Evolutionary conservation across 2,329 filamentous ascomycete species (phyloP), one percentile per base, ranked within the genome.

Genomic region (Pyricularia sp.): DNA sequence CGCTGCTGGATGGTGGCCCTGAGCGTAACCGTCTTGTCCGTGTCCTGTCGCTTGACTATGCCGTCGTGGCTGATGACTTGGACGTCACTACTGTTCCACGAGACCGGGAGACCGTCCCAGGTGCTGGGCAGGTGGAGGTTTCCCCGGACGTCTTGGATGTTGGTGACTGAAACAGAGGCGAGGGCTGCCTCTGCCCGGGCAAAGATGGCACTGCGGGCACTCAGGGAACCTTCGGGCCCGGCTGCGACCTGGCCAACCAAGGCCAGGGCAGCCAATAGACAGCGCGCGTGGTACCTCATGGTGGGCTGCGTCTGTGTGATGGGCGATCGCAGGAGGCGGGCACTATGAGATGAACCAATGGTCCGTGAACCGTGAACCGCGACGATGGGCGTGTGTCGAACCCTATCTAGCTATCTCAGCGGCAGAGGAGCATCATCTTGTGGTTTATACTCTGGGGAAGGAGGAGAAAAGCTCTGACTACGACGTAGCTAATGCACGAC

Each of bases 111-210:
- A 0, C 75, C 76, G 28, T 79, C 74, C 0, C 74, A 72, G 1
- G 72, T 69, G 0, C 72, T 58, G 14, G 80, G 79, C 5, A 81
- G 73, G 58, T 75, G 70, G 25, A 81, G 70, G 69, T 81, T 80
- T 28, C 79, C 78, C 23, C 78, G 75, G 65, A 81, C 75, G 65
- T 80, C 76, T 9, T 77, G 73, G 25, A 80, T 70, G 70, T 81
- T 80, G 58, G 72, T 73, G 1, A 80, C 69, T 0, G 71, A 65
- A 23, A 68, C 55, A 1, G 55, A 26, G 30, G n/a, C 28, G 30
- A 68, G 55, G 12, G 58, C 55, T 6, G 55, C 58, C n/a, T 61
- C 58, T 7, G 66, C 66, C 6, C 66, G 58, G 1, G 66, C 55
- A 20, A 42, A 23, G 31, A 68, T 42, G 0, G 31, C 31, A 26